Evolutionary conservation across 352 stramenopile genomes (phyloP).

Genomic region (Globisporangium okanoganense): DNA sequence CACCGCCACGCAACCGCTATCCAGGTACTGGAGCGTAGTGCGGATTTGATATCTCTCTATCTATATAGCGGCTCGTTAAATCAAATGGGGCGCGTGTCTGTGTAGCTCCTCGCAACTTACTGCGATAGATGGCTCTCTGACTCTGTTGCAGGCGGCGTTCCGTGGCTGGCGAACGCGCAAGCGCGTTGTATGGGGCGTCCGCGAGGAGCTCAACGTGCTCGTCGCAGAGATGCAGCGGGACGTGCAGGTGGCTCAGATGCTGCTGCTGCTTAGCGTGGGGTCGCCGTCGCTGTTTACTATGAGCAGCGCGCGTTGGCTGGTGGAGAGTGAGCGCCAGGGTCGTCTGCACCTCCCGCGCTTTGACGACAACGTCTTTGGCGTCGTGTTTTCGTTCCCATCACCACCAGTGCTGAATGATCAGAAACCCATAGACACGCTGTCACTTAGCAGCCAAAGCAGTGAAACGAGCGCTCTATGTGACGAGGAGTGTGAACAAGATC

Average conservation of each 20-base stretch:
- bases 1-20: conserved; percentile 23
- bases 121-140: neutral
- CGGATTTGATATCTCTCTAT: neutral
- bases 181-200: conserved; percentile 46
- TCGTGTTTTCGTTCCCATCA: conserved; percentile 25
- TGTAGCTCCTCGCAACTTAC: conserved; percentile 2
- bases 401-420: neutral
- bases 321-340: conserved; percentile 9
- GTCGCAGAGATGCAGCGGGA: conserved; percentile 33
- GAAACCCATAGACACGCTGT: neutral
- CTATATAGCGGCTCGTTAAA: neutral
- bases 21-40: conserved; percentile 16
- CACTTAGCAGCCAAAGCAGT: neutral
- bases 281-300: neutral
- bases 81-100: neutral
- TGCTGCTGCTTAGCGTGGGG: conserved; percentile 25
- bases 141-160: conserved; percentile 31
- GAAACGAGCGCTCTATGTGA: neutral
- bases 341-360: conserved; percentile 42
- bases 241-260: conserved; percentile 28
- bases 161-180: conserved; percentile 48
- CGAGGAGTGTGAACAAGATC: neutral
- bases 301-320: conserved; percentile 21
- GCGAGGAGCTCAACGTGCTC: conserved; percentile 36
- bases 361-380: conserved; percentile 35